Conservation (phyloP, 2,329 filamentous ascomycete species). For the Bertia moriformis region DNA sequence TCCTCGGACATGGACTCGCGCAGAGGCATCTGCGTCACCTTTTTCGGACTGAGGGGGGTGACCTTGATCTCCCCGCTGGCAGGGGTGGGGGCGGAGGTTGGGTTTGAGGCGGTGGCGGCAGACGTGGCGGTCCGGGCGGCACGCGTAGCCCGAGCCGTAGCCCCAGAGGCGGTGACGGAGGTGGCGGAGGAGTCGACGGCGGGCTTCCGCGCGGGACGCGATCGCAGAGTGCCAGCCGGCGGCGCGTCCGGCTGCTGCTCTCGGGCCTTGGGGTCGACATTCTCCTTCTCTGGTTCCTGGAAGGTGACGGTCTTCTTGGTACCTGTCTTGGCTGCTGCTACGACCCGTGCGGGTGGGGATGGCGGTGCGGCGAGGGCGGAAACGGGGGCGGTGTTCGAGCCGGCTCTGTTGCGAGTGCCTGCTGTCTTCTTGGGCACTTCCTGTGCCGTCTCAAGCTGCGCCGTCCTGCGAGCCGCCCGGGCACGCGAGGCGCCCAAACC, state of each 20-base stretch:
- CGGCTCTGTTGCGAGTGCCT: too few relatives aligned
- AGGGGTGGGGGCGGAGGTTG: too few relatives aligned
- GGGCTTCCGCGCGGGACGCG: not conserved
- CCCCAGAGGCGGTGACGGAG: not conserved
- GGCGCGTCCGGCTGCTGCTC: not conserved
- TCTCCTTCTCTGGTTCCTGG: not conserved
- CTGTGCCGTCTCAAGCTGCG: too few relatives aligned
- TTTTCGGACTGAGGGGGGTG: not conserved
- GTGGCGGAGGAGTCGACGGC: not conserved
- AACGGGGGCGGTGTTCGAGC: too few relatives aligned
- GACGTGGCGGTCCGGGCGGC: not conserved
- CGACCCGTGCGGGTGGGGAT: not conserved
- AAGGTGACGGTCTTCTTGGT: not conserved
- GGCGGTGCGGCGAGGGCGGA: too few relatives aligned
- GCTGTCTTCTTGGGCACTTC: too few relatives aligned
- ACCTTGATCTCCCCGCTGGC: not conserved
- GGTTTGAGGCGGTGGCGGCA: not conserved
- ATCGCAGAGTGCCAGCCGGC: not conserved
- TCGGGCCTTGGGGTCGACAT: not conserved
- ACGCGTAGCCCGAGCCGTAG: not conserved
- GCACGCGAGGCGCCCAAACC: too few relatives aligned
- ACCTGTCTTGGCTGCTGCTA: not conserved
- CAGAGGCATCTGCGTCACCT: not conserved
- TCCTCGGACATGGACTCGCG: not conserved
- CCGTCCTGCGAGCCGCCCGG: too few relatives aligned